These are phyloP conservation scores for Acanthamoeba healyi DNA, from an alignment of 208 protist genomes.

Conservation along the genomic window DNA sequence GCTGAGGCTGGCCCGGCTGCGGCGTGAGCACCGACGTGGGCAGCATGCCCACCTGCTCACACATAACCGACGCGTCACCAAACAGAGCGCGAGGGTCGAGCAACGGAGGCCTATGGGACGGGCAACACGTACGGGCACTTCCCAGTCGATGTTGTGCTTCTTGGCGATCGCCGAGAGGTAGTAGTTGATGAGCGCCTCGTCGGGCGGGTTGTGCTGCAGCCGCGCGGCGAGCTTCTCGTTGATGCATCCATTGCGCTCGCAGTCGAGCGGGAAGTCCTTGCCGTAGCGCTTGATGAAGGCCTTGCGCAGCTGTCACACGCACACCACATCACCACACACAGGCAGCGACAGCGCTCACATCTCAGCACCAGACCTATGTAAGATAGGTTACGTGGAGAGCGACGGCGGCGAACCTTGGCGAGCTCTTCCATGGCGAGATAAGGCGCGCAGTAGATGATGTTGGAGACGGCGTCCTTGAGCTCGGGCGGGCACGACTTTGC, in stretches of 20 bases:
- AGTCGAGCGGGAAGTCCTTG: slow-evolving; percentile 69
- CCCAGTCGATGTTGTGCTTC: slow-evolving; percentile 74
- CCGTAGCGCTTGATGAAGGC: slow-evolving; percentile 67
- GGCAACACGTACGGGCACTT: slow-evolving; percentile 33
- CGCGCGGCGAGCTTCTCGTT: slow-evolving; percentile 63
- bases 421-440: slow-evolving; percentile 67
- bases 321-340: neutral
- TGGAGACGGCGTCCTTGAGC: slow-evolving; percentile 60
- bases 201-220: slow-evolving; percentile 57
- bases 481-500: slow-evolving; percentile 31
- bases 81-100: neutral
- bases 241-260: slow-evolving; percentile 25
- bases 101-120: neutral
- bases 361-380: no score
- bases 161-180: slow-evolving; percentile 73
- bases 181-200: slow-evolving; percentile 74
- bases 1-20: slow-evolving; percentile 1
- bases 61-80: neutral
- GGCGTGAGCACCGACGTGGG: slow-evolving; percentile 29
- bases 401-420: slow-evolving; percentile 37
- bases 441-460: slow-evolving; percentile 64
- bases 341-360: no score
- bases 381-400: no score
- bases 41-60: slow-evolving; percentile 34
- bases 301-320: slow-evolving; percentile 54